Percentiles rank a stretch among this genome's conserved stretches.
phyloP scores from a whole-genome alignment of 1,284 basidiomycete genomes.

The Trametes sp. region DNA sequence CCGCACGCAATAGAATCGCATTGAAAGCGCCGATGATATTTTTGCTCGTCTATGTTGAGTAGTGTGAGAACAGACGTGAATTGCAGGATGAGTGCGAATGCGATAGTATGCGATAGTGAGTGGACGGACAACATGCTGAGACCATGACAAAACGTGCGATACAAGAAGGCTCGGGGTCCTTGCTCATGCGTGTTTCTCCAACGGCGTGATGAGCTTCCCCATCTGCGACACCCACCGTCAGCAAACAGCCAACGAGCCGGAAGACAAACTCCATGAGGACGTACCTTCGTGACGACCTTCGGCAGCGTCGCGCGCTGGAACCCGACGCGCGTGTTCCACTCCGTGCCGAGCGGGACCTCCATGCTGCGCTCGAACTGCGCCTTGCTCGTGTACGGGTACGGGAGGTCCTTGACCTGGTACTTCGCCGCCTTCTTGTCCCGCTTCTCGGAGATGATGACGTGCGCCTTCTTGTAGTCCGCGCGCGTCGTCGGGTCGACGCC shows the following conservation, averaged over 20 bases:
- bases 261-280: slow-evolving; percentile 28
- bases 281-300: slow-evolving; percentile 85
- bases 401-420: slow-evolving; percentile 89
- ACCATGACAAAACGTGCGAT: slow-evolving; percentile 1
- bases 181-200: slow-evolving; percentile 38
- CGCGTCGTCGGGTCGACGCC: slow-evolving; percentile 83
- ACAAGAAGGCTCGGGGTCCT: background rate
- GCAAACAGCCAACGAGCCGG: background rate
- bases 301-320: slow-evolving; percentile 89
- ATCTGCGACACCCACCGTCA: slow-evolving; percentile 28
- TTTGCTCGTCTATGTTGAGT: background rate
- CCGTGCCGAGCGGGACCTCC: slow-evolving; percentile 82
- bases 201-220: slow-evolving; percentile 41
- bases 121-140: background rate
- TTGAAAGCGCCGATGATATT: background rate
- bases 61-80: background rate
- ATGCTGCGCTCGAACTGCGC: slow-evolving; percentile 90
- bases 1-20: background rate
- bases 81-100: background rate
- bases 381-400: slow-evolving; percentile 89
- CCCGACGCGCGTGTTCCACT: slow-evolving; percentile 94
- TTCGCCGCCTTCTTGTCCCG: slow-evolving; percentile 92
- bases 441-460: slow-evolving; percentile 95
- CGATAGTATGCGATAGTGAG: background rate
- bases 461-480: slow-evolving; percentile 83